Base-by-base conservation (phyloP, 495 filamentous ascomycete genomes). In the Tuber microsphaerosporum region DNA sequence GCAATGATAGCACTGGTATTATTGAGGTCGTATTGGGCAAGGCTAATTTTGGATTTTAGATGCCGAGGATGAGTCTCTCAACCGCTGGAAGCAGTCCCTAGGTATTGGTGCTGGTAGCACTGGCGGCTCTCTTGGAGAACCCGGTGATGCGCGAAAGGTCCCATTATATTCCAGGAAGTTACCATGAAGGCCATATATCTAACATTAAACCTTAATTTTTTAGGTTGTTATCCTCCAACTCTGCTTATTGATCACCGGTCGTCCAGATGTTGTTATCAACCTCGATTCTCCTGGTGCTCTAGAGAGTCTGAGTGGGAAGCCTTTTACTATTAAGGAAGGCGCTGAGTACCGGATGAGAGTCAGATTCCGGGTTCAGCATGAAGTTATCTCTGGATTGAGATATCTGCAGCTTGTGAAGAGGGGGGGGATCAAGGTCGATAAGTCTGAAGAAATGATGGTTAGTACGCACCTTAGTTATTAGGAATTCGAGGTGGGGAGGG, bases 291-390 rank as follows among this genome's bases (percentile, higher is more conserved):
- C 89, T 20, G 91, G 88, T 68, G 88, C 91, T 44, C 84, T 94
- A 74, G 86, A 88, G 1, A 87, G 84, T 3, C 90, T 99, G 76
- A 94, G 94, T 85, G 85, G 92, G 77, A 90, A 92, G 80, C 94
- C 96, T 39, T 99, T 99, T 88, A 94, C 88, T 81, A 97, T 99
- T 86, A 99, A 97, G 88, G 95, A 97, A 84, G 93, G 92, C 37
- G 90, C 91, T 77, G 89, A 88, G 82, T 98, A 97, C 88, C 91
- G 89, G 82, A 97, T 97, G 92, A 93, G 91, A 80, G 93, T 91
- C 51, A 89, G 88, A 73, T 99, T 97, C 88, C 91, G 93, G 86
- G 96, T 99, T 26, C 92, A 98, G 86, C 93, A 97, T 81, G 92
- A 98, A 82, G 93, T 99, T 70, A 88, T 98, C 72, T 93, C 92